Evolutionary conservation across 1,139 yeast genomes (phyloP).

Genomic region (Saccharomyces hybrid): DNA sequence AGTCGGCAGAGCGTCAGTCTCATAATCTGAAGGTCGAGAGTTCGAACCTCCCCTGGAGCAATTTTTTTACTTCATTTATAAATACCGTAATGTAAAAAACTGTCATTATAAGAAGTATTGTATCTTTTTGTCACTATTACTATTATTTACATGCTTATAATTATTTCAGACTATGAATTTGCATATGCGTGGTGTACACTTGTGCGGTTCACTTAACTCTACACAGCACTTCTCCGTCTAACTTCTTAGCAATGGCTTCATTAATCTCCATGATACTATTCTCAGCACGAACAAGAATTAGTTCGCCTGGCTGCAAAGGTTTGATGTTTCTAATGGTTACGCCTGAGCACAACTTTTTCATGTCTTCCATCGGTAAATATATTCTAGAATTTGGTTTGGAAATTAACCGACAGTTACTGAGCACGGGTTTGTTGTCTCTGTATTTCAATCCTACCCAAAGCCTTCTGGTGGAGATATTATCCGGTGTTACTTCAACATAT

Average conservation of each 20-base stretch:
- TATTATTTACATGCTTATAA: not conserved
- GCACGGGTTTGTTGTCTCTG: constrained; percentile 70
- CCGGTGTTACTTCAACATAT: constrained; percentile 78
- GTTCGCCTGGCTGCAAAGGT: constrained; percentile 87
- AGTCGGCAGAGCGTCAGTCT: constrained; percentile 41
- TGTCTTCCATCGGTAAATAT: constrained; percentile 52
- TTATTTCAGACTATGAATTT: not conserved
- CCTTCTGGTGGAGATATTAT: constrained; percentile 77
- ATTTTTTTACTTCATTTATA: constrained; percentile 6
- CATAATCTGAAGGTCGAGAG: constrained; percentile 41
- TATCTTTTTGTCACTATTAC: not conserved
- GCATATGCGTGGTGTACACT: too few relatives aligned
- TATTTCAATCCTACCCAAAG: constrained; percentile 91
- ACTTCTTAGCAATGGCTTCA: constrained; percentile 72
- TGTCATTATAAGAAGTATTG: not conserved
- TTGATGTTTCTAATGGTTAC: constrained; percentile 63
- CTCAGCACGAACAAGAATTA: constrained; percentile 55
- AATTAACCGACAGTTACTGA: constrained; percentile 62
- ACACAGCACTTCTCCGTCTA: constrained; percentile 75
- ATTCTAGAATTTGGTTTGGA: constrained; percentile 83
- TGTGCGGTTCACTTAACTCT: constrained; percentile 43
- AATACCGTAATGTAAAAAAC: too few relatives aligned
- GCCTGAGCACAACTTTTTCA: constrained; percentile 71
- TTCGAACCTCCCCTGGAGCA: constrained; percentile 49
- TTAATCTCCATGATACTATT: constrained; percentile 62